Base-by-base conservation (phyloP, 768 basidiomycete genomes). In the Pleurotus tuber-regium region DNA sequence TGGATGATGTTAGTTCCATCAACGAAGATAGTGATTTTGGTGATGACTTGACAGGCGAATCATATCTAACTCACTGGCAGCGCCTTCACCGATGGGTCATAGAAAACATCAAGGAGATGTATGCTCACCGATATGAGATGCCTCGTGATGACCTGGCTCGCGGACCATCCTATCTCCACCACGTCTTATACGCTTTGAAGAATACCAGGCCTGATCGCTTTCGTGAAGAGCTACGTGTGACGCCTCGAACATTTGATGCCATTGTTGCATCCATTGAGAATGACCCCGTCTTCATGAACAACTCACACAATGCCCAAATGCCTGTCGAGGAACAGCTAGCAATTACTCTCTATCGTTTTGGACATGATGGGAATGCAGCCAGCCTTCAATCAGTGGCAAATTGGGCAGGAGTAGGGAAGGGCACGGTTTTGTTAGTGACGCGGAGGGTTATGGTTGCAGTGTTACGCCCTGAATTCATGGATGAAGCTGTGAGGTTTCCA, bases 291-390 rank as follows among this genome's bases (percentile, higher is more conserved):
- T 70, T 69, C 44, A 40, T 52, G 25, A 70, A 66, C 53, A 53
- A 64, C 18, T 65, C 66, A 5, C 58, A 61, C 41, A 58, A 60
- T 29, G 26, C 30, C 1, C 68, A 70, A 52, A 59, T 61, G 39
- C 57, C 65, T 31, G 60, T 67, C 31, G 51, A 58, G 8, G 40
- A 59, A 24, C 71, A 76, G 46, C 53, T 76, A 9, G 71, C 70
- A 0, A 67, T 76, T 19, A 48, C 65, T 8, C 68, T 76, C 6
- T 74, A 64, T 41, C 58, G 66, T 1, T 72, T 75, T 58, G 71
- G 72, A 2, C 69, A 69, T 50, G 59, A 61, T 54, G 71, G 74
- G 21, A 77, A 71, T 68, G 70, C 65, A 14, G 63, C 66, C 1
- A 51, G 59, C 10, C 31, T 69, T 4, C 54, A 63, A 25, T 41